Percentiles rank a stretch among this genome's conserved stretches.
Evolutionary conservation across 2,329 filamentous ascomycete genomes (phyloP).

Genomic region (Epichloe amarillans): DNA sequence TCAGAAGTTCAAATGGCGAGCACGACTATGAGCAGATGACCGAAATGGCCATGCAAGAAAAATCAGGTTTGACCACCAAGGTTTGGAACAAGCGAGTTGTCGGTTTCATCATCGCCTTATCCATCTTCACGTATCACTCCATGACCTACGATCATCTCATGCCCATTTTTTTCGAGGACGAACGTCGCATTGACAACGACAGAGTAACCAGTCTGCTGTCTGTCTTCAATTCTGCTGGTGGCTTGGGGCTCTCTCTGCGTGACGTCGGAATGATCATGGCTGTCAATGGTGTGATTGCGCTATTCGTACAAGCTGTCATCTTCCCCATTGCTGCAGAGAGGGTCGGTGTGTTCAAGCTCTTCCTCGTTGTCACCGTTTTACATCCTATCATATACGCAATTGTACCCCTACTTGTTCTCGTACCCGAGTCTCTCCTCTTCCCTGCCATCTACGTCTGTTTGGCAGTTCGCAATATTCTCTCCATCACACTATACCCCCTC

Average conservation of each 20-base stretch:
- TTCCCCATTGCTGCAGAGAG: constrained; percentile 47
- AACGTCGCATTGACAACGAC: constrained; percentile 32
- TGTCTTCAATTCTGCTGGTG: constrained; percentile 45
- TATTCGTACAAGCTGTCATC: constrained; percentile 45
- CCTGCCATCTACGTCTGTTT: constrained; percentile 46
- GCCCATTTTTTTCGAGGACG: constrained; percentile 79
- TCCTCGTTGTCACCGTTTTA: constrained; percentile 43
- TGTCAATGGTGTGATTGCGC: constrained; percentile 43
- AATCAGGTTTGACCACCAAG: constrained; percentile 19
- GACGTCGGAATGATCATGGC: constrained; percentile 49
- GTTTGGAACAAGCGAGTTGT: constrained; percentile 51
- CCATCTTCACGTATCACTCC: constrained; percentile 86
- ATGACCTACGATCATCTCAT: constrained; percentile 91
- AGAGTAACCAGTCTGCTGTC: constrained; percentile 20
- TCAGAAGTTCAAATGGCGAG: constrained; percentile 34
- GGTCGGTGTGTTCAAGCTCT: constrained; percentile 46
- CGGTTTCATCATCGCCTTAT: constrained; percentile 67
- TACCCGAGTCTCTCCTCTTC: constrained; percentile 37
- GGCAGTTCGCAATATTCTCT: constrained; percentile 44
- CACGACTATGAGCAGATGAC: constrained; percentile 26
- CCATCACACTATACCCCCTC: constrained; percentile 49
- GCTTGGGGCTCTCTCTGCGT: constrained; percentile 48
- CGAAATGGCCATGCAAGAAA: constrained; percentile 18
- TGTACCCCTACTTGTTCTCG: constrained; percentile 43
- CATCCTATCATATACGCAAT: constrained; percentile 49